phyloP scores from a whole-genome alignment of 306 rosid species.

The Betula pendula region DNA sequence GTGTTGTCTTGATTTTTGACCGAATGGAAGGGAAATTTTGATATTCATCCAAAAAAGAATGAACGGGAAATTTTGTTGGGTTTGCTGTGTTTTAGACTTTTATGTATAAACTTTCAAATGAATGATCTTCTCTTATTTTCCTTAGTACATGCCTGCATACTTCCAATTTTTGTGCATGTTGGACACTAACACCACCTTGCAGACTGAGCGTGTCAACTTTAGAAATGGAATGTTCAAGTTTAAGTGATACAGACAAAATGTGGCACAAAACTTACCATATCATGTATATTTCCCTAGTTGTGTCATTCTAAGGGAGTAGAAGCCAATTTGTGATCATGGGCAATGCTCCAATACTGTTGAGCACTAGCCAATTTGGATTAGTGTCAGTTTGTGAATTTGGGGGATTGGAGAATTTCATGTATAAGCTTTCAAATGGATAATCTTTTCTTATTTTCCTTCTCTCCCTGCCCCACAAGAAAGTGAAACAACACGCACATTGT shows the following conservation, averaged over 20 bases:
- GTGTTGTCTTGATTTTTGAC: too few species aligned
- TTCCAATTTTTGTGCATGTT: constrained; percentile 19
- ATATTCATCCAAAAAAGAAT: too few species aligned
- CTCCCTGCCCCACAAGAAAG: too few species aligned
- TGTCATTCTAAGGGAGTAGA: neutral
- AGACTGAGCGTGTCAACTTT: too few species aligned
- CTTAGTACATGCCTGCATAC: constrained; percentile 20
- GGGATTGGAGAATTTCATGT: too few species aligned
- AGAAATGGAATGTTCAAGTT: too few species aligned
- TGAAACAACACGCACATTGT: too few species aligned
- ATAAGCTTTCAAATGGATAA: too few species aligned
- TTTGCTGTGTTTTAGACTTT: neutral
- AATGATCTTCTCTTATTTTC: constrained; percentile 16
- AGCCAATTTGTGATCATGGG: neutral
- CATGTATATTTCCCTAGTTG: neutral
- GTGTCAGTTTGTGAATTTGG: neutral
- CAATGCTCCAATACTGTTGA: neutral
- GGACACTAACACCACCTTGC: constrained; percentile 20
- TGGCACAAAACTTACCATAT: neutral
- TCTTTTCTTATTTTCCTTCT: too few species aligned
- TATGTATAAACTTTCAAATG: constrained; percentile 25
- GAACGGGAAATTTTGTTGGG: too few species aligned
- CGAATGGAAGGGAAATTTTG: too few species aligned
- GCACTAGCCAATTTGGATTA: neutral
- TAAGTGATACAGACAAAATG: neutral